Evolutionary conservation across 73 alveolate genomes (phyloP), one percentile per base, ranked within the genome.

Genomic region (Tetrahymena malaccensis): DNA sequence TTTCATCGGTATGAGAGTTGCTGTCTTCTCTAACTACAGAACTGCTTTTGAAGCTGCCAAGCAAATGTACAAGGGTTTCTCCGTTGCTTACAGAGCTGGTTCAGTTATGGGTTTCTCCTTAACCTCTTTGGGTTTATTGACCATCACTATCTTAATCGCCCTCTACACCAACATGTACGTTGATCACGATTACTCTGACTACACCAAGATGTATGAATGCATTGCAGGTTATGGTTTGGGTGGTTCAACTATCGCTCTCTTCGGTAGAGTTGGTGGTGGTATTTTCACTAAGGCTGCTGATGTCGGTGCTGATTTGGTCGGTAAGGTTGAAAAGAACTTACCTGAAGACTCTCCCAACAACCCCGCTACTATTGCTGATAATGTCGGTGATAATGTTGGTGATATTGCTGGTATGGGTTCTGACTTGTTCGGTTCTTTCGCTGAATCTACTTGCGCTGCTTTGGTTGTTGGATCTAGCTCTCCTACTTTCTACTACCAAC

Each of bases 381-480:
- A 98, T 97, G 99, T 99, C 33, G 99, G 99, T 33, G 99, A 99
- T 96, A 99, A 99, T 94, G 99, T 99, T 93, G 97, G 98, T 44
- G 99, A 97, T 96, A 97, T 97, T 93, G 99, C 99, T 17, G 99
- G 99, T 37, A 99, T 99, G 99, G 99, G 99, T 85, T 96, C 99
- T 38, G 99, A 99, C 94, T 97, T 99, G 33, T 99, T 99, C 96
- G 99, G 99, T 31, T 98, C 99, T 57, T 98, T 99, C 96, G 99
- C 99, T 85, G 99, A 98, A 94, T 94, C 99, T 56, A 97, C 99
- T 40, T 98, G 99, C 94, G 99, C 99, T 37, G 98, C 99, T 38
- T 96, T 99, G 93, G 99, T 99, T 43, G 98, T 99, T 37, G 97
- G 99, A 35, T 98, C 99, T 55, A 98, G 99, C 35, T 97, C 99